phyloP scores from a whole-genome alignment of 2,329 filamentous ascomycete genomes.

The Colletotrichum gloeosporioides region DNA sequence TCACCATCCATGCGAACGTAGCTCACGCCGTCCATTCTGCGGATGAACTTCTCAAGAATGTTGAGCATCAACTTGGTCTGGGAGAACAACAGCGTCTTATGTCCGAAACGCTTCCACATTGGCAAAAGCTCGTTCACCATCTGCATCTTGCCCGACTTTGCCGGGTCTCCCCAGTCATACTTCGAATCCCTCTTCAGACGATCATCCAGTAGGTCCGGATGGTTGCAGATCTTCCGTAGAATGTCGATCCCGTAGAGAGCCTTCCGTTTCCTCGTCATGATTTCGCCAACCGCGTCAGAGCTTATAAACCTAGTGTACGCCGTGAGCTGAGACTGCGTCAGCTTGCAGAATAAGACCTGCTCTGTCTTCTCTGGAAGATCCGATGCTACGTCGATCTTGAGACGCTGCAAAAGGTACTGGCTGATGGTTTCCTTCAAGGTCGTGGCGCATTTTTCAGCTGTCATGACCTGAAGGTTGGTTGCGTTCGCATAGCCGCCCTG shows the following conservation, averaged over 20 bases:
- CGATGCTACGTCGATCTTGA: constrained; percentile 92
- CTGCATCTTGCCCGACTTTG: constrained; percentile 93
- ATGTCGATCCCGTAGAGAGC: constrained; percentile 91
- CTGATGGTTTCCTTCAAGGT: constrained; percentile 93
- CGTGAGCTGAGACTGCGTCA: constrained; percentile 79
- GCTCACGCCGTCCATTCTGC: constrained; percentile 68
- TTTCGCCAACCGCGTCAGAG: constrained; percentile 86
- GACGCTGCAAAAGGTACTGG: constrained; percentile 88
- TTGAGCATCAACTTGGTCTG: constrained; percentile 96
- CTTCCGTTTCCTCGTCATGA: constrained; percentile 76
- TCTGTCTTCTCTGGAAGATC: constrained; percentile 96
- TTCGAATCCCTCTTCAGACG: constrained; percentile 58
- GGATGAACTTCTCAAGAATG: constrained; percentile 85
- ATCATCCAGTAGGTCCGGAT: constrained; percentile 84
- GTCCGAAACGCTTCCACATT: constrained; percentile 87
- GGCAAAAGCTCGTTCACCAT: constrained; percentile 87
- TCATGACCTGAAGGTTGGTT: constrained; percentile 91
- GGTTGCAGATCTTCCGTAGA: constrained; percentile 95
- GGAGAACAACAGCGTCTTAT: constrained; percentile 92
- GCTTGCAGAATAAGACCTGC: constrained; percentile 93
- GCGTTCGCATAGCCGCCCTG: constrained; percentile 95
- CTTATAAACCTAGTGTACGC: constrained; percentile 82
- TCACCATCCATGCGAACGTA: constrained; percentile 93
- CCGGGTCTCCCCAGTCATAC: constrained; percentile 79
- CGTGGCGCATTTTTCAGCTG: constrained; percentile 91